Conservation (phyloP, 2,329 filamentous ascomycete species). For the Pseudocercospora fuligena region DNA sequence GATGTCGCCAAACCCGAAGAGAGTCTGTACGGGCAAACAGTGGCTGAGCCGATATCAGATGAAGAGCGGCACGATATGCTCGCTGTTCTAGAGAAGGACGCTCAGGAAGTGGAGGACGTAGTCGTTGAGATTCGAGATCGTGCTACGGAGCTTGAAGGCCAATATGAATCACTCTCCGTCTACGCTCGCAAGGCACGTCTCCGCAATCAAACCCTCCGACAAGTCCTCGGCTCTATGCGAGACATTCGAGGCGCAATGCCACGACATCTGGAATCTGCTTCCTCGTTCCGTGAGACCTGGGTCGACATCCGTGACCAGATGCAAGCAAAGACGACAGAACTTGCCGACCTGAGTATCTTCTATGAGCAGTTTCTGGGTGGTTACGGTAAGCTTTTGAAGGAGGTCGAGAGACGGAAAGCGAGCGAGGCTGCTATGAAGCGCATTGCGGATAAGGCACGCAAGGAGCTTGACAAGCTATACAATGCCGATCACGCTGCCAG, state of each 20-base stretch:
- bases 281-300: slow-evolving; percentile 70
- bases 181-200: slow-evolving; percentile 64
- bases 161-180: slow-evolving; percentile 66
- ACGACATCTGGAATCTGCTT: slow-evolving; percentile 67
- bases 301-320: slow-evolving; percentile 74
- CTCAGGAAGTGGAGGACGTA: slow-evolving; percentile 65
- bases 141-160: slow-evolving; percentile 75
- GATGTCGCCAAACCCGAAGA: slow-evolving; percentile 53
- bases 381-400: slow-evolving; percentile 82
- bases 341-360: slow-evolving; percentile 77
- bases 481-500: slow-evolving; percentile 70
- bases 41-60: slow-evolving; percentile 69
- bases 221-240: slow-evolving; percentile 69
- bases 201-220: slow-evolving; percentile 62
- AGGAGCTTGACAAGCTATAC: slow-evolving; percentile 75
- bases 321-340: slow-evolving; percentile 70
- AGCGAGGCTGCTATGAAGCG: slow-evolving; percentile 75
- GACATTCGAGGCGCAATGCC: slow-evolving; percentile 69
- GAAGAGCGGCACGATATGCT: slow-evolving; percentile 84
- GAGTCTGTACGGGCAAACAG: slow-evolving; percentile 60
- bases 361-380: slow-evolving; percentile 86
- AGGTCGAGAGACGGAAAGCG: slow-evolving; percentile 75
- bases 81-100: slow-evolving; percentile 74
- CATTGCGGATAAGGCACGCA: slow-evolving; percentile 77
- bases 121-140: slow-evolving; percentile 73